phyloP scores from a whole-genome alignment of 2,329 filamentous ascomycete species.

The Colletotrichum eremochloae region DNA sequence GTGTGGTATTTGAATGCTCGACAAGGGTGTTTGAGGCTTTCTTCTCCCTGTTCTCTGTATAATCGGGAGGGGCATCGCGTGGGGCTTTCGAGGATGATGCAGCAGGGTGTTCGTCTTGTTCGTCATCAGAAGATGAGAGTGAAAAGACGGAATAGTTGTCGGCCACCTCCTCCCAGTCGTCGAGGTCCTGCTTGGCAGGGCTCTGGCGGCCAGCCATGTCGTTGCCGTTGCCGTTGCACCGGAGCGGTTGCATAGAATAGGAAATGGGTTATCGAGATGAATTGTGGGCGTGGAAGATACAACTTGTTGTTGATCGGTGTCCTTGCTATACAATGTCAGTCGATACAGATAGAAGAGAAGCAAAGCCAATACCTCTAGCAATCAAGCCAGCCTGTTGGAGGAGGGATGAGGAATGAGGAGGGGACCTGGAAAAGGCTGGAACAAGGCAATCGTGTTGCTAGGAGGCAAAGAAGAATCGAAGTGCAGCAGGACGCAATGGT shows the following conservation, averaged over 20 bases:
- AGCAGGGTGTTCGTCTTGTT: neutral
- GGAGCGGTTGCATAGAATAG: neutral
- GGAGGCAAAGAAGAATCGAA: neutral
- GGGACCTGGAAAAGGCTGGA: no score
- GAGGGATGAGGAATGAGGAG: no score
- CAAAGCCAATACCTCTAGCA: neutral
- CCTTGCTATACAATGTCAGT: neutral
- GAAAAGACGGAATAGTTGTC: slow-evolving; percentile 47
- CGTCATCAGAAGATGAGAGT: slow-evolving; percentile 45
- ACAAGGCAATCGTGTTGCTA: neutral
- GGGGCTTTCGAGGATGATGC: neutral
- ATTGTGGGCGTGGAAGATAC: neutral
- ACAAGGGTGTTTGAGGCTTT: neutral
- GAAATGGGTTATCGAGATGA: neutral
- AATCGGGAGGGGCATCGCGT: neutral
- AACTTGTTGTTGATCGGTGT: no score
- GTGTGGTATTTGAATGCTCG: neutral
- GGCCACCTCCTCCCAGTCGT: slow-evolving; percentile 47
- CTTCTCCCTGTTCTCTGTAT: neutral
- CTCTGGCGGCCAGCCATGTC: slow-evolving; percentile 12
- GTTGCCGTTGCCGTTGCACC: neutral
- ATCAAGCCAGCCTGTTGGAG: neutral
- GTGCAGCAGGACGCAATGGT: no score
- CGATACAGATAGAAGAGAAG: neutral
- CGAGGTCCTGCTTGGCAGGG: slow-evolving; percentile 23